Evolutionary conservation across 2,329 filamentous ascomycete genomes (phyloP).

Genomic region (Apiospora kogelbergensis): DNA sequence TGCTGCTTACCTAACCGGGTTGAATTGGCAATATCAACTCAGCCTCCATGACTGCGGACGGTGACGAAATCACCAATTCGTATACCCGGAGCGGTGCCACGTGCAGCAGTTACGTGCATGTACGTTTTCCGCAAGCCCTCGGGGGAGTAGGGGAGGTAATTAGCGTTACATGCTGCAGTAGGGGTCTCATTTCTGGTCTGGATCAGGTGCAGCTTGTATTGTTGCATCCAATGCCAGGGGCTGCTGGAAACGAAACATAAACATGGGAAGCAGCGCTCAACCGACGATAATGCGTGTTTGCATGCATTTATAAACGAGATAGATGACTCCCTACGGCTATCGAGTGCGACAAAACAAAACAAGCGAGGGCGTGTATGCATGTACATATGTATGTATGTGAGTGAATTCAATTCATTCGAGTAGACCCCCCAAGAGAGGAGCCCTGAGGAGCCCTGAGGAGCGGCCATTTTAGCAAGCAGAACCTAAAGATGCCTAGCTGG

Average conservation of each 20-base stretch:
- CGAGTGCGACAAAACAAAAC: not conserved
- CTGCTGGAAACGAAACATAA: not conserved
- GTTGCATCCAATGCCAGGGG: not conserved
- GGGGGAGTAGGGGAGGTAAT: not conserved
- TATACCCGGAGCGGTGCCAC: not conserved
- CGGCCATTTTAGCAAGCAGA: not conserved
- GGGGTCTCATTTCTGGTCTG: not conserved
- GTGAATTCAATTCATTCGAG: not conserved
- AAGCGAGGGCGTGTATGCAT: not conserved
- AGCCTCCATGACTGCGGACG: not conserved
- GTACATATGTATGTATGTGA: not conserved
- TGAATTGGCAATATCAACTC: constrained; percentile 1
- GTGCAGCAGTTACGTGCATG: not conserved
- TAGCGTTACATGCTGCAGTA: constrained; percentile 4
- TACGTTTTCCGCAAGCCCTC: not conserved
- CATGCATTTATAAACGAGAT: too few relatives aligned
- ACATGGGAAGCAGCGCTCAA: too few relatives aligned
- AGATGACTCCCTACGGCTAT: too few relatives aligned
- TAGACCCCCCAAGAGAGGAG: not conserved
- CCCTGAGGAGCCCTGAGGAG: not conserved
- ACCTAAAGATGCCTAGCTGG: not conserved
- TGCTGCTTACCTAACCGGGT: not conserved
- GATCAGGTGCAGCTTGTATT: not conserved
- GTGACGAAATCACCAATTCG: not conserved
- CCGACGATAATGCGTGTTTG: too few relatives aligned